Base-by-base conservation (phyloP, 148 eudicot species). In the Rhododendron molle region DNA sequence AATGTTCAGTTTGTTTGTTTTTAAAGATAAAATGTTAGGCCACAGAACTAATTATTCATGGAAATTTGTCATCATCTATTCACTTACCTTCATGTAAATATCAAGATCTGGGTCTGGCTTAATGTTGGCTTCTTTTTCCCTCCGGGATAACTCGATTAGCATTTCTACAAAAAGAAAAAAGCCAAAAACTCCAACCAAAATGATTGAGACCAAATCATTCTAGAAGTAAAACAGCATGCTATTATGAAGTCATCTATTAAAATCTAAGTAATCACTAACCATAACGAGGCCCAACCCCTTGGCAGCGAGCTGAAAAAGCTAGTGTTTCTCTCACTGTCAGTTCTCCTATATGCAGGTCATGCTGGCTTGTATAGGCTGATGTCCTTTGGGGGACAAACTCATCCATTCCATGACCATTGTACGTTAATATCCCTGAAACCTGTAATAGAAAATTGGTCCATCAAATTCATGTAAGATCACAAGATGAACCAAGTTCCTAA, bases 71-170 rank as follows among this genome's bases (percentile, higher is more conserved):
- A 21, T 62, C 54, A n/a, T 28, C 34, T 52, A 6, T 84, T 56
- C 10, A 47, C 87, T 87, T 81, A 90, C 93, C 89, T 93, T 93
- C 95, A 93, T 91, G 88, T 87, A 92, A 71, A 93, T 84, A 85
- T 93, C 95, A 71, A 92, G 87, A 85, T 91, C 93, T 74, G 89
- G 86, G 81, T 93, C 93, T 23, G 95, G 95, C 89, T 91, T 93
- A 49, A 91, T 90, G 82, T 93, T 93, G 44, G 93, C 92, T 46
- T 85, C 91, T 83, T 93, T 93, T 82, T 93, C 95, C 86, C 93
- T 90, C 85, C 92, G 88, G 54, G 89, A 80, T 86, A 93, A 50
- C 77, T 93, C 95, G 26, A 79, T 38, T 47, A 89, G 81, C 88
- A 89, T 88, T 15, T 91, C 91, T 92, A 85, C 81, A 83, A 80